A percentile compares a stretch with the other conserved stretches of the same genome.
These are phyloP conservation scores for Cryptococcus sp. DNA, from an alignment of 1,284 basidiomycete genomes.

Conservation along the genomic window DNA sequence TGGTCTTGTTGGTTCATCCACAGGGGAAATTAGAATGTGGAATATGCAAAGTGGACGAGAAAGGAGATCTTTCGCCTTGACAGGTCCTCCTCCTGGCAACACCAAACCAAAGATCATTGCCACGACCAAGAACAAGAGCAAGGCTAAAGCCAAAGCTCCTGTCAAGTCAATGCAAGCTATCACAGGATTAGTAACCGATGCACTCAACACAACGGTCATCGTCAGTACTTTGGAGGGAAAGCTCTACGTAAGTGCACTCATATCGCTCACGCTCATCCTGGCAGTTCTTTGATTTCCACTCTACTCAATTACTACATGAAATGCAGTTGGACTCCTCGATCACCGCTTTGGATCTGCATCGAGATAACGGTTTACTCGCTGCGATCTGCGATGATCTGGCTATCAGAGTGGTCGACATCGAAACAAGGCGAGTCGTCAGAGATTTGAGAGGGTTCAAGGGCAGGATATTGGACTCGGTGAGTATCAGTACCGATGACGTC, in stretches of 20 bases:
- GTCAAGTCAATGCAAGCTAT: conserved; percentile 54
- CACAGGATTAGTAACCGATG: conserved; percentile 79
- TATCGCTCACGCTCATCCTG: conserved; percentile 1
- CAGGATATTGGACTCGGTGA: conserved; percentile 74
- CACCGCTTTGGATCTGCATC: conserved; percentile 70
- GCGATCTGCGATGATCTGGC: conserved; percentile 78
- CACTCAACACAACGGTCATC: conserved; percentile 74
- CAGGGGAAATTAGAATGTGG: conserved; percentile 78
- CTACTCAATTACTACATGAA: conserved; percentile 65
- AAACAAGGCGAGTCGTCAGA: conserved; percentile 80
- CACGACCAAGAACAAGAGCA: conserved; percentile 38
- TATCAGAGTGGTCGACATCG: conserved; percentile 83
- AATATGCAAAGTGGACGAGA: conserved; percentile 93
- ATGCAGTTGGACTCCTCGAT: conserved; percentile 64
- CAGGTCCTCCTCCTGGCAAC: conserved; percentile 59
- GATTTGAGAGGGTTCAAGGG: conserved; percentile 77
- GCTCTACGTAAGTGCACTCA: conserved; percentile 62
- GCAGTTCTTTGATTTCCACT: conserved; percentile 95
- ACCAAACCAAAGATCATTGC: conserved; percentile 46
- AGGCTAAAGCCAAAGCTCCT: conserved; percentile 47
- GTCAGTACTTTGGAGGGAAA: conserved; percentile 84
- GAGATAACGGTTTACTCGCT: conserved; percentile 81
- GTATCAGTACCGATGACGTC: conserved; percentile 24
- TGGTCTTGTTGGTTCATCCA: conserved; percentile 75
- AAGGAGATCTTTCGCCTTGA: conserved; percentile 64